Evolutionary conservation across 2,329 filamentous ascomycete species (phyloP).

Genomic region (Paecilomyces sp.): DNA sequence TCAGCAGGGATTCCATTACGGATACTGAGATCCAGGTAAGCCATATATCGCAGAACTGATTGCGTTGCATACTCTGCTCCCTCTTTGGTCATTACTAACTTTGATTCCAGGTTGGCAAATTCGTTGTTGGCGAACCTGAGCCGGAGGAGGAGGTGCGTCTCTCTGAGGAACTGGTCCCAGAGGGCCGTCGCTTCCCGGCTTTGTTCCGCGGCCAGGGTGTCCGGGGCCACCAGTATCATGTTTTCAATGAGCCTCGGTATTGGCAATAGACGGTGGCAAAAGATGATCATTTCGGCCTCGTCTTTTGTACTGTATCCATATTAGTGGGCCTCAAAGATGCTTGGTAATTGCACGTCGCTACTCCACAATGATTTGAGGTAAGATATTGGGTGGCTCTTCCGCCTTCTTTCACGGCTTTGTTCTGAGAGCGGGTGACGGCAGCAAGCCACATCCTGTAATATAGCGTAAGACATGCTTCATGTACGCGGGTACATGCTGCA

Average conservation of each 20-base stretch:
- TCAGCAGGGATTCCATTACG: slow-evolving; percentile 85
- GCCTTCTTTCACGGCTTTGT: not conserved
- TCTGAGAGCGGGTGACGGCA: not conserved
- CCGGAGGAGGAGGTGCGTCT: slow-evolving; percentile 59
- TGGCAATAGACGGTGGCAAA: slow-evolving; percentile 26
- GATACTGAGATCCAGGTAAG: slow-evolving; percentile 89
- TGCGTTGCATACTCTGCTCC: not conserved
- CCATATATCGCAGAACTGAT: slow-evolving; percentile 1
- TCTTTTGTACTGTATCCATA: not conserved
- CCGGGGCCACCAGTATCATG: slow-evolving; percentile 85
- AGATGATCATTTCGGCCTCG: not conserved
- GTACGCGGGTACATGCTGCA: not conserved
- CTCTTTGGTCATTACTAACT: slow-evolving; percentile 4
- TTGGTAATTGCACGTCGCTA: not conserved
- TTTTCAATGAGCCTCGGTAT: slow-evolving; percentile 87
- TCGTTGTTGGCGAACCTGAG: slow-evolving; percentile 68
- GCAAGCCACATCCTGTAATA: not conserved
- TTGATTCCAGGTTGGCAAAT: slow-evolving; percentile 67
- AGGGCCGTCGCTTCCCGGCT: slow-evolving; percentile 73
- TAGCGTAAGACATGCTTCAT: not conserved
- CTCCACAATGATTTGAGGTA: not conserved
- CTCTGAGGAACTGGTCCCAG: slow-evolving; percentile 65
- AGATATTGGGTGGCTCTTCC: not conserved
- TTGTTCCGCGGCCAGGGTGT: slow-evolving; percentile 82
- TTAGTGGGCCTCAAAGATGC: not conserved